Conservation (phyloP, 2,329 filamentous ascomycete genomes). For the Beauveria medogensis region DNA sequence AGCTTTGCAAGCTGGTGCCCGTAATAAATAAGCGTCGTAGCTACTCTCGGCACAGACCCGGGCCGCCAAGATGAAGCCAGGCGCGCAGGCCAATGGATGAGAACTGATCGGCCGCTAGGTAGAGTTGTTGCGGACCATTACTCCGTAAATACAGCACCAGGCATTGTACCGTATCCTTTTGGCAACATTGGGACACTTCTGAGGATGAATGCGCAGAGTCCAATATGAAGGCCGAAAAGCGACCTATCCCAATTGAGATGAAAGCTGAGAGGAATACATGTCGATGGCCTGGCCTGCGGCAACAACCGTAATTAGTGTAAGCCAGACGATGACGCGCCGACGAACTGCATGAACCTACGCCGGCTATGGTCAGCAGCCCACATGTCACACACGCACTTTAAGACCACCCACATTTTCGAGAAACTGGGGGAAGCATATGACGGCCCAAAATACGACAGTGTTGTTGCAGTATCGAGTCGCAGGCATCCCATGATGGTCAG, state of each 20-base stretch:
- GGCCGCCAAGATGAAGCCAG: neutral
- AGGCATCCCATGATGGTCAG: neutral
- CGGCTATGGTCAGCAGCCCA: conserved; percentile 6
- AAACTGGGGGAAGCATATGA: conserved; percentile 5
- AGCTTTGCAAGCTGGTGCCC: neutral
- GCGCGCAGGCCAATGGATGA: neutral
- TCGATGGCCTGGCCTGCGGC: neutral
- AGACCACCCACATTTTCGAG: conserved; percentile 1
- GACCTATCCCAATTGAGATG: neutral
- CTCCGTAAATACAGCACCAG: neutral
- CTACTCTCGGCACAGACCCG: neutral
- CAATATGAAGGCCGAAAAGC: neutral
- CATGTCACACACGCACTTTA: conserved; percentile 2
- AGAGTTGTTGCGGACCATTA: neutral
- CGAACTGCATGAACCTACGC: neutral
- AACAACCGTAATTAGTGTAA: neutral
- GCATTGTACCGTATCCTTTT: neutral
- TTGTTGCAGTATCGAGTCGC: neutral
- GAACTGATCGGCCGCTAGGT: neutral
- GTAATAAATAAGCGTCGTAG: neutral
- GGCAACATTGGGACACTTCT: neutral
- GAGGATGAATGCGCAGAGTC: neutral
- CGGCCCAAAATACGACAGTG: neutral
- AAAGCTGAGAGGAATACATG: neutral
- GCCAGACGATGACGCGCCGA: conserved; percentile 3